Evolutionary conservation across 768 basidiomycete species (phyloP), one percentile per base, ranked within the genome.

Genomic region (Rhizopogon rudus): DNA sequence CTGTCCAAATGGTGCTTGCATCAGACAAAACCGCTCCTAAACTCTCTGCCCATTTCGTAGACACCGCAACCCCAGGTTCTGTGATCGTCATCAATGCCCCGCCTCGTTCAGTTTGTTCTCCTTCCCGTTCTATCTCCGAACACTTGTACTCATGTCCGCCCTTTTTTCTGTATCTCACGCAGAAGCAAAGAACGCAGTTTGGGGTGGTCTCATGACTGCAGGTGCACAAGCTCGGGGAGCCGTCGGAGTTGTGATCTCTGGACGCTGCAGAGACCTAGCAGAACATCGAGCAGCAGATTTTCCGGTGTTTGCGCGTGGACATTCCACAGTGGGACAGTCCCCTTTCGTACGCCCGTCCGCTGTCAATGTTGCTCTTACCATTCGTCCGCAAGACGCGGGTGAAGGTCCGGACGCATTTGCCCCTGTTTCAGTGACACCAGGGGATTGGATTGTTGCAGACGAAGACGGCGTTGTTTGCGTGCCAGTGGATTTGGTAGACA

Each of bases 201-300:
- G 93, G 93, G 93, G 93, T 22, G 93, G 93, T 17, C 81, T 92
- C 48, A 92, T 93, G 92, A 85, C 91, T 10, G 88, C 90, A 0
- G 91, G 91, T 20, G 93, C 93, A 1, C 81, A 83, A 64, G 80
- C 82, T 12, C 83, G 86, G 54, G 80, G 80, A 17, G 85, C 84
- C 12, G 73, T 75, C 22, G 93, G 91, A 10, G 91, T 88, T 44
- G 75, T 96, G 41, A 87, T 96, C 56, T 89, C 87, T 43, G 91
- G 91, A 9, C 82, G 91, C 14, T 91, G 88, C 71, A 81, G 94
- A 63, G 94, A 98, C 70, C 67, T 93, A 12, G 76, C 78, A 5
- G 94, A 96, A 70, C 89, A 91, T 62, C 80, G 84, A 40, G 72
- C 73, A 5, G 74, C 83, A 8, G 72, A 71, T 4, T 93, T 96